These are phyloP conservation scores for Emericellopsis cladophorae DNA, from an alignment of 2,329 filamentous ascomycete species.

Conservation along the genomic window DNA sequence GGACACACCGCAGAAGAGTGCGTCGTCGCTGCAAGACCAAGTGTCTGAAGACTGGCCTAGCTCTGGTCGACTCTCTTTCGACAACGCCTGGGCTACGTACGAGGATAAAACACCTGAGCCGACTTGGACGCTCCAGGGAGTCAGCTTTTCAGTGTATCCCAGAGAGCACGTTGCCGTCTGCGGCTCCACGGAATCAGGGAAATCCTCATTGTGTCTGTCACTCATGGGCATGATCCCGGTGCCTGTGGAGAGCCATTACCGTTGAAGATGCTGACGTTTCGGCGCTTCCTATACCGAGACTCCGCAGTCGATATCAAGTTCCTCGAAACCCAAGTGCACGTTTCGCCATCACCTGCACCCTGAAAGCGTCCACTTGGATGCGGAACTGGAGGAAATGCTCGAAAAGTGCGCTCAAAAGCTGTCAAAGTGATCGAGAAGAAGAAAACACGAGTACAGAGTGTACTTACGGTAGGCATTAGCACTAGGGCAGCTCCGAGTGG, in stretches of 20 bases:
- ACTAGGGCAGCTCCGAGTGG: too few species aligned
- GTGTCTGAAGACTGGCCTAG: too few species aligned
- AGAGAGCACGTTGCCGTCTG: conserved; percentile 15
- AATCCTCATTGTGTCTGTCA: conserved; percentile 23
- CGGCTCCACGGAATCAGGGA: conserved; percentile 24
- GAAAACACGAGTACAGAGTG: too few species aligned
- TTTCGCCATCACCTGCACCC: conserved; percentile 26
- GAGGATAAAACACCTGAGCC: too few species aligned
- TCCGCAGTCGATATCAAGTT: conserved; percentile 28
- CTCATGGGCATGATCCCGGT: conserved; percentile 24
- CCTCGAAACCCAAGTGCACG: conserved; percentile 22
- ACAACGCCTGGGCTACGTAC: too few species aligned
- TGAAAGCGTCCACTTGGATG: conserved; percentile 9
- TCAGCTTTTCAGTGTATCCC: too few species aligned
- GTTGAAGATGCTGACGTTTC: conserved; percentile 27
- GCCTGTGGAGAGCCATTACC: conserved; percentile 12
- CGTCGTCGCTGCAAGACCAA: too few species aligned
- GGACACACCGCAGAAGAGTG: conserved; percentile 7
- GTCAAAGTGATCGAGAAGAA: too few species aligned
- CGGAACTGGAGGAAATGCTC: conserved; percentile 14
- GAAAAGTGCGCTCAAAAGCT: too few species aligned
- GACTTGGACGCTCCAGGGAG: too few species aligned
- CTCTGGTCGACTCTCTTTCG: too few species aligned
- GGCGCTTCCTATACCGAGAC: conserved; percentile 19
- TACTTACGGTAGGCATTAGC: too few species aligned